These are phyloP conservation scores for Podaxis sp. DNA, from an alignment of 768 basidiomycete species.

Conservation along the genomic window DNA sequence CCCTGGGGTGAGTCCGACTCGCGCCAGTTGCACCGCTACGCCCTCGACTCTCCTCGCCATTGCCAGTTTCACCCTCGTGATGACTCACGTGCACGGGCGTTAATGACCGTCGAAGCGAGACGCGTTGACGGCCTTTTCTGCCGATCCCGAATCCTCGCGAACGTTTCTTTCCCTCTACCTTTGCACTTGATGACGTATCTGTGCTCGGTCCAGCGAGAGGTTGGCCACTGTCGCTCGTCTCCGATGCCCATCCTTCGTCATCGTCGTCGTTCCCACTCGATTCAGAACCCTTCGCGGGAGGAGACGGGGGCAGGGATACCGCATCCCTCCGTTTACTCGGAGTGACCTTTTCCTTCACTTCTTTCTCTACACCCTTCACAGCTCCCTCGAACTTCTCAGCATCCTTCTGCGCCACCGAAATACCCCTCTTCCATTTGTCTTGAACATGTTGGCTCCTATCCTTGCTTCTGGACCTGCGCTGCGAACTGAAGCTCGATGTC, in stretches of 20 bases:
- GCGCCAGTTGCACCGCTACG: conserved; percentile 9
- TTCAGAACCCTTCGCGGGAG: conserved; percentile 17
- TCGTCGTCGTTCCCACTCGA: conserved; percentile 36
- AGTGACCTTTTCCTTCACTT: conserved; percentile 11
- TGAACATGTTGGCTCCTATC: conserved; percentile 19
- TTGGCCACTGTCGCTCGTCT: conserved; percentile 35
- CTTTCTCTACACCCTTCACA: conserved; percentile 17
- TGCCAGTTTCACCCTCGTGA: neutral
- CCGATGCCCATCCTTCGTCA: conserved; percentile 68
- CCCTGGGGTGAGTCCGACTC: conserved; percentile 13
- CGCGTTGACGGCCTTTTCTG: conserved; percentile 2
- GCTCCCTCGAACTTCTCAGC: conserved; percentile 25
- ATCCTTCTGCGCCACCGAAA: conserved; percentile 20
- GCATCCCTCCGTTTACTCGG: neutral
- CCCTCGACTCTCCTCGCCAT: conserved; percentile 4
- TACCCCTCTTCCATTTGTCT: conserved; percentile 21
- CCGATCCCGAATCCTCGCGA: conserved; percentile 5
- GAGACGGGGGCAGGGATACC: conserved; percentile 12
- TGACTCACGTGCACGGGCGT: neutral
- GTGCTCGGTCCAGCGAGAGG: neutral
- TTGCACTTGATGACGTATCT: neutral
- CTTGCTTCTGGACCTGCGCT: conserved; percentile 38
- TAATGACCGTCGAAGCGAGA: conserved; percentile 5
- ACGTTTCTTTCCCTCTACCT: conserved; percentile 14
- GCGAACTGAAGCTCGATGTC: conserved; percentile 57